Conservation (phyloP, 768 basidiomycete genomes). For the Calocera viscosa region DNA sequence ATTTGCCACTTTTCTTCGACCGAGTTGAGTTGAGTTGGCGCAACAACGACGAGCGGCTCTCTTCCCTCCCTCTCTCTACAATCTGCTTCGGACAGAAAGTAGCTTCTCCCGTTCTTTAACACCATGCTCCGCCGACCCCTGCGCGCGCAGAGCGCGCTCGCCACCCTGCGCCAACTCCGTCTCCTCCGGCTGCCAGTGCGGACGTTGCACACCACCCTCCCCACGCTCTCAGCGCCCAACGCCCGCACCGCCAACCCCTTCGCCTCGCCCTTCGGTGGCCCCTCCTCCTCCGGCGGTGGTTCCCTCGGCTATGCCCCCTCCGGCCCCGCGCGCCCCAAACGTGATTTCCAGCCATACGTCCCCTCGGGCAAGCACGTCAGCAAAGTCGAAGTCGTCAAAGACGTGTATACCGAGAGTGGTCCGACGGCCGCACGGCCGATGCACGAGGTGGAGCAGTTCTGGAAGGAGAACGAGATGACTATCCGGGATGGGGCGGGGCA, state of each 20-base stretch:
- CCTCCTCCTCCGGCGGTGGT: constrained; percentile 8
- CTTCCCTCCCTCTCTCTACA: no score
- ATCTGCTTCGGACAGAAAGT: no score
- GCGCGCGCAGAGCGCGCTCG: constrained; percentile 7
- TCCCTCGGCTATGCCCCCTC: constrained; percentile 12
- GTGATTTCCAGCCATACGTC: constrained; percentile 10
- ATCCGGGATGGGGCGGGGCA: background rate
- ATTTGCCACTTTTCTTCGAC: no score
- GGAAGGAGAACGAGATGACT: constrained; percentile 8
- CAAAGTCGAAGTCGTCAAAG: constrained; percentile 2
- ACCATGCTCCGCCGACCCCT: constrained; percentile 12
- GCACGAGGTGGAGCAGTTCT: background rate
- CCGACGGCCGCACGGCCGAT: background rate
- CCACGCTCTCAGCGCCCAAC: background rate
- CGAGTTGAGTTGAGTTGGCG: no score
- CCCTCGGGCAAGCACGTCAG: background rate
- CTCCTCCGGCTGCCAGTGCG: constrained; percentile 12
- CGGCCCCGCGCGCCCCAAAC: constrained; percentile 12
- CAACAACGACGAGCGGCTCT: background rate
- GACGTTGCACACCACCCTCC: constrained; percentile 12
- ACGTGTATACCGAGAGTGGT: background rate
- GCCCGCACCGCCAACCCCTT: constrained; percentile 7
- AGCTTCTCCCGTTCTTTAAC: background rate
- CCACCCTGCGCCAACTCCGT: constrained; percentile 8
- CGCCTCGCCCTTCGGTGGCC: constrained; percentile 9